Evolutionary conservation across 83 land plant genomes (phyloP).

Genomic region (Picea mariana): DNA sequence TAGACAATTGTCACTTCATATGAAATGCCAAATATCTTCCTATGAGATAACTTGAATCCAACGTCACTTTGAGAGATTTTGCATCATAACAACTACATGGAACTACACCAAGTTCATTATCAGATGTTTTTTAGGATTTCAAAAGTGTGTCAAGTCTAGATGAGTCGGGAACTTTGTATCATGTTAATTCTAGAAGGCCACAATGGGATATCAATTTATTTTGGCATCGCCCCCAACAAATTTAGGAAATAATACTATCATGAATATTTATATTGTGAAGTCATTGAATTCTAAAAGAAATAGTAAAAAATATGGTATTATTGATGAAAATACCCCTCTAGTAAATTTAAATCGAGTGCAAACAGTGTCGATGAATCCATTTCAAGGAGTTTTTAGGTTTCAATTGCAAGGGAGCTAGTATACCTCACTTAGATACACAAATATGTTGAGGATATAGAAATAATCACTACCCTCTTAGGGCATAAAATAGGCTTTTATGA

Average conservation of each 20-base stretch:
- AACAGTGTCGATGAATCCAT: not conserved
- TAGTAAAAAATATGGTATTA: not conserved
- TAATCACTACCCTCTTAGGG: too few relatives aligned
- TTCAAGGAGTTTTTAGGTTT: not conserved
- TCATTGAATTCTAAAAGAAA: not conserved
- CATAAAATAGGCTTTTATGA: too few relatives aligned
- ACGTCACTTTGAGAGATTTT: not conserved
- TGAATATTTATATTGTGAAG: not conserved
- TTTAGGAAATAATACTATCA: not conserved
- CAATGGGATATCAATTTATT: not conserved
- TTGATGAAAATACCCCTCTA: not conserved
- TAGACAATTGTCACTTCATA: too few relatives aligned
- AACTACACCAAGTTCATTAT: not conserved
- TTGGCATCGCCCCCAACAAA: not conserved
- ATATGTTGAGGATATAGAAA: not conserved
- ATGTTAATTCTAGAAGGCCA: not conserved
- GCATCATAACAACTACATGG: not conserved
- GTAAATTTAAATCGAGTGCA: not conserved
- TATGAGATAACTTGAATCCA: conserved; percentile 2
- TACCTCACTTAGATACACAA: conserved; percentile 1
- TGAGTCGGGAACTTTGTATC: not conserved
- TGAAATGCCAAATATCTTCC: not conserved
- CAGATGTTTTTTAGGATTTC: not conserved
- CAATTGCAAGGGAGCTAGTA: not conserved
- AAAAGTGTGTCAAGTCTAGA: too few relatives aligned